Evolutionary conservation across 345 rosid species (phyloP).

Genomic region (Murraya paniculata): DNA sequence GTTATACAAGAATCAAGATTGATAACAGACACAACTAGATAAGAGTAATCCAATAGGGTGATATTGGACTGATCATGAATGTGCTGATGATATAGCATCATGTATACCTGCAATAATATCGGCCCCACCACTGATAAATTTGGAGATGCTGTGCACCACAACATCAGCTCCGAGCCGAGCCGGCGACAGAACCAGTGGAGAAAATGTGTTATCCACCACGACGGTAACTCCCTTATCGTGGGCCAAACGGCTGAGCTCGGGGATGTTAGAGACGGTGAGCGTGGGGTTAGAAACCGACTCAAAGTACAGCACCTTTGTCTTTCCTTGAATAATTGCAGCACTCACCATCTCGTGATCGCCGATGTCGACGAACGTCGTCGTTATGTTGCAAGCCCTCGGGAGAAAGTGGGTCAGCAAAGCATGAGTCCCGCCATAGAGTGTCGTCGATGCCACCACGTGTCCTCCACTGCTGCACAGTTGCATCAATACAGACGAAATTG

Average conservation of each 20-base stretch:
- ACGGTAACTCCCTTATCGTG: conserved; percentile 76
- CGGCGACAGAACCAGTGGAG: conserved; percentile 93
- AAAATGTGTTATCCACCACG: conserved; percentile 89
- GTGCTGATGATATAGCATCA: too few species aligned
- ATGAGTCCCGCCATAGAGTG: conserved; percentile 91
- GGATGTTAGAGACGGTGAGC: conserved; percentile 67
- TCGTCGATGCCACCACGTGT: conserved; percentile 81
- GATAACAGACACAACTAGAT: too few species aligned
- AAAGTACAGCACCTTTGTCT: conserved; percentile 74
- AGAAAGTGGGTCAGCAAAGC: conserved; percentile 83
- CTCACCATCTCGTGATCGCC: conserved; percentile 51
- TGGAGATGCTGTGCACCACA: conserved; percentile 87
- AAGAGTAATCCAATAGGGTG: too few species aligned
- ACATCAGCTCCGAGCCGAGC: conserved; percentile 92
- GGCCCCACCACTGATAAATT: conserved; percentile 95
- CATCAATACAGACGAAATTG: conserved; percentile 82
- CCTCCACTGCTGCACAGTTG: conserved; percentile 96
- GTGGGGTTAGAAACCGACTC: conserved; percentile 92
- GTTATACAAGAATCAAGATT: too few species aligned
- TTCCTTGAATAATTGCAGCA: conserved; percentile 56
- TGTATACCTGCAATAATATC: conserved; percentile 84
- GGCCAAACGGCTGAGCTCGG: conserved; percentile 73
- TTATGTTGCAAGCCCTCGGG: conserved; percentile 77
- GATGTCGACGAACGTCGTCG: conserved; percentile 82
- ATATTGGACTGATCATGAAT: too few species aligned